Evolutionary conservation across 2,329 filamentous ascomycete genomes (phyloP), one percentile per base, ranked within the genome.

Genomic region (Ceratocystis diversiconidia): DNA sequence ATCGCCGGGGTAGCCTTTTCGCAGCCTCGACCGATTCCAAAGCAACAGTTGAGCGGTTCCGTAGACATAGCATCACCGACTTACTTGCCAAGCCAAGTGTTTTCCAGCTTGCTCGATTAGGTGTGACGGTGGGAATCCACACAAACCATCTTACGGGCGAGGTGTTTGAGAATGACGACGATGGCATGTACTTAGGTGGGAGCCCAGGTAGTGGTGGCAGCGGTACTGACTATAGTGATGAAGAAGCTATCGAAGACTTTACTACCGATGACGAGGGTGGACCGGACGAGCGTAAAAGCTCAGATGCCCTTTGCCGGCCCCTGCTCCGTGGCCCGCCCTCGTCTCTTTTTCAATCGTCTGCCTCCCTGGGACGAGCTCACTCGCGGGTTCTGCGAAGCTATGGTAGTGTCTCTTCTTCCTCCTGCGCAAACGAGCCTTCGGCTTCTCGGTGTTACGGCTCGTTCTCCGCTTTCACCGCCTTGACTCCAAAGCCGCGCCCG

Each of bases 51-150:
- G 55, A 65, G 12, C 63, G 55, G 41, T 44, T 61, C 30, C 63
- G 63, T 8, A 65, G 63, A 65, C 63, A 65, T n/a, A 60, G 52
- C 15, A 50, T 65, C 10, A 55, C 63, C n/a, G 63, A 65, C n/a
- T 77, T 90, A 46, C 79, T 89, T 1, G 81, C 80, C 67, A 84
- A 81, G 65, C 82, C 84, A 0, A 85, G 77, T 0, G 78, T 83
- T 25, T 77, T 78, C 3, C 74, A 75, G 17, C 72, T 83, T 19
- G 74, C 77, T 69, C 79, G 81, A 74, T 74, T 88, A 61, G 85
- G 85, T 2, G 79, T 89, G 25, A 88, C 79, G 69, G 79, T 90
- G 68, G 86, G 87, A 1, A 92, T 92, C 75, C 85, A 86, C 69
- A 91, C 89, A 2, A 87, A 91, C 69, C 84, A 85, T 65, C 75